Evolutionary conservation across 2,329 filamentous ascomycete species (phyloP), one percentile per base, ranked within the genome.

Genomic region (Fusarium burgessii): DNA sequence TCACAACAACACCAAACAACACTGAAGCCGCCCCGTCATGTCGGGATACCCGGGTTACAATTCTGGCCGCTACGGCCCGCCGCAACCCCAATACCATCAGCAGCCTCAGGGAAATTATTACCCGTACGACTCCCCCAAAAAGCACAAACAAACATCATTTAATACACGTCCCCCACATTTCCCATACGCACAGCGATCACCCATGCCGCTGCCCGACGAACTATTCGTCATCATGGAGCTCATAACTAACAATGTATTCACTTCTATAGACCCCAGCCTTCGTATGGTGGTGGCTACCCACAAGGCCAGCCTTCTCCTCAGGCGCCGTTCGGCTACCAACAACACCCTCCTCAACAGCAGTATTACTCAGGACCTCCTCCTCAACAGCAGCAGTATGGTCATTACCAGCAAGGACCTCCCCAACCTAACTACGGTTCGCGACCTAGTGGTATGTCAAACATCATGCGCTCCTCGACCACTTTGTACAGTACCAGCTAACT

Each of bases 11-110:
- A 29, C 45, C n/a, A 47, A 25, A 38, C 33, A 45, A 33, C 38
- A 52, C 40, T 45, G 36, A 47, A 41, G 35, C 50, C 42, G 43
- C 49, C 69, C 67, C 49, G 74, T 70, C 66, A 92, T 91, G 90
- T 90, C 90, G 72, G 89, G 88, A 77, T 91, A 90, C 78, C 88
- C 88, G 71, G 82, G 82, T 50, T 89, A 90, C 76, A 82, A 84
- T 63, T 82, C 82, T 78, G 85, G 85, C 68, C 82, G 82, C 78
- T 85, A 78, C 67, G 78, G 78, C 60, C 76, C 71, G 36, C 79
- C 77, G 55, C 77, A 76, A 60, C 79, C 75, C 58, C 79, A 78
- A 66, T 79, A 80, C 63, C 80, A 67, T 49, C 64, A 67, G 36
- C 64, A 62, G 43, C 64, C 64, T 45, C 64, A 86, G 66, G 80